Conservation (phyloP, 2,329 filamentous ascomycete species). For the Chalaropsis ovoidea region DNA sequence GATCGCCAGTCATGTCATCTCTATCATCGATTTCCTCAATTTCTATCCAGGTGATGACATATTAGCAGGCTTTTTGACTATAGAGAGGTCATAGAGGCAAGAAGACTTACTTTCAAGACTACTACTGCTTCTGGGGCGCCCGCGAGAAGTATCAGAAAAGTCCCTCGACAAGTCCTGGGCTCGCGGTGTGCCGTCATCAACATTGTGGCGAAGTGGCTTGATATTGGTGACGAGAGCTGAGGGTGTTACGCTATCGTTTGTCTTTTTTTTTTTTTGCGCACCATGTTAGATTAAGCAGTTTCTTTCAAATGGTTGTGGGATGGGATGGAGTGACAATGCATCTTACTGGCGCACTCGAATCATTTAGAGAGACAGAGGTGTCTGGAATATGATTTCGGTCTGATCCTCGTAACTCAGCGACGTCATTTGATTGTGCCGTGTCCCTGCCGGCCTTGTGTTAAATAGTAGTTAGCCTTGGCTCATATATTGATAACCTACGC, state of each 20-base stretch:
- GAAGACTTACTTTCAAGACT: slow-evolving; percentile 61
- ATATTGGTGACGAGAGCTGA: slow-evolving; percentile 69
- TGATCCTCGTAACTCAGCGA: slow-evolving; percentile 12
- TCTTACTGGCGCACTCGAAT: slow-evolving; percentile 11
- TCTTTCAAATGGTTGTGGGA: neutral
- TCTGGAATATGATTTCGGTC: slow-evolving; percentile 18
- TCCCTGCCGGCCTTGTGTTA: slow-evolving; percentile 6
- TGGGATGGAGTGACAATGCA: neutral
- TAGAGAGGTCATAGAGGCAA: neutral
- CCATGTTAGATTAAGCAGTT: neutral
- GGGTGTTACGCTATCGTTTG: slow-evolving; percentile 40
- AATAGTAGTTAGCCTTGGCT: neutral
- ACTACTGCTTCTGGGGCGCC: slow-evolving; percentile 57
- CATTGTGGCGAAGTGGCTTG: slow-evolving; percentile 52
- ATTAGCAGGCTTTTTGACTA: neutral
- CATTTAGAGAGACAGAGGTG: slow-evolving; percentile 11
- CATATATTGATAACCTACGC: too few relatives aligned
- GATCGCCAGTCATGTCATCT: slow-evolving; percentile 38
- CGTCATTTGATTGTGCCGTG: slow-evolving; percentile 17
- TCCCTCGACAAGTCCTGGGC: slow-evolving; percentile 69
- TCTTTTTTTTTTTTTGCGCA: neutral
- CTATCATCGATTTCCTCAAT: slow-evolving; percentile 47
- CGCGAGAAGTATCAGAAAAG: slow-evolving; percentile 48
- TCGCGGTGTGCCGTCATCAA: slow-evolving; percentile 64
- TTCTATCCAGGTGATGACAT: neutral